phyloP scores from a whole-genome alignment of 805 yeast species.

The Gaillardinia entomophila region DNA sequence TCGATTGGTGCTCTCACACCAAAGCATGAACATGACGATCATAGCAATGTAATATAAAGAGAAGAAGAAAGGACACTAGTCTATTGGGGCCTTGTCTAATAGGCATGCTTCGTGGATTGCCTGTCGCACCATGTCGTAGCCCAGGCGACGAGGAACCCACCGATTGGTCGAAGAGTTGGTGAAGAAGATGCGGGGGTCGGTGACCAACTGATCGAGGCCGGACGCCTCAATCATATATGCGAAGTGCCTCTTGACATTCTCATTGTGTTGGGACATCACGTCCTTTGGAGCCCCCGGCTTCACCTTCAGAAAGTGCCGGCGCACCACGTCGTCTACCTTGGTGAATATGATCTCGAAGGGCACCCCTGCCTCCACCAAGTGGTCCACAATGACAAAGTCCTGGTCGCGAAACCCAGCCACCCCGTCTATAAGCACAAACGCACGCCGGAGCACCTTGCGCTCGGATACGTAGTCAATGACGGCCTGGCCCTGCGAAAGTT shows the following conservation, averaged over 20 bases:
- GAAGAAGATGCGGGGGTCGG: constrained; percentile 43
- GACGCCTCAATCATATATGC: constrained; percentile 31
- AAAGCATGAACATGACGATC: too few relatives aligned
- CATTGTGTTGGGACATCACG: constrained; percentile 16
- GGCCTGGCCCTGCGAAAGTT: constrained; percentile 59
- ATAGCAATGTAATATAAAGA: too few relatives aligned
- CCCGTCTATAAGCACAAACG: constrained; percentile 59
- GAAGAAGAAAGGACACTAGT: too few relatives aligned
- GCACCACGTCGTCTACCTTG: constrained; percentile 56
- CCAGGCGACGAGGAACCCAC: constrained; percentile 36
- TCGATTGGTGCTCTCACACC: background rate
- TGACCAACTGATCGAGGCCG: constrained; percentile 28
- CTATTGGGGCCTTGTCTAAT: constrained; percentile 8
- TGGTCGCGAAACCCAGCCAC: constrained; percentile 52
- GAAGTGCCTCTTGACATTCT: constrained; percentile 19
- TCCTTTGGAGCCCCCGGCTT: constrained; percentile 2
- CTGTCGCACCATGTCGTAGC: constrained; percentile 47
- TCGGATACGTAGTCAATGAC: constrained; percentile 57
- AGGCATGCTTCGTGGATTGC: constrained; percentile 53
- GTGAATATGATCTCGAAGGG: constrained; percentile 75
- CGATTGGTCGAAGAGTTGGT: constrained; percentile 43
- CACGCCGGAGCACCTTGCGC: constrained; percentile 49
- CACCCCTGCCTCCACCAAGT: constrained; percentile 48
- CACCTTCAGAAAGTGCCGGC: constrained; percentile 16
- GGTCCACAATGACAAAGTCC: constrained; percentile 49